Evolutionary conservation across 108 stramenopile species (phyloP).

Genomic region (Cyclotella kingstonii): DNA sequence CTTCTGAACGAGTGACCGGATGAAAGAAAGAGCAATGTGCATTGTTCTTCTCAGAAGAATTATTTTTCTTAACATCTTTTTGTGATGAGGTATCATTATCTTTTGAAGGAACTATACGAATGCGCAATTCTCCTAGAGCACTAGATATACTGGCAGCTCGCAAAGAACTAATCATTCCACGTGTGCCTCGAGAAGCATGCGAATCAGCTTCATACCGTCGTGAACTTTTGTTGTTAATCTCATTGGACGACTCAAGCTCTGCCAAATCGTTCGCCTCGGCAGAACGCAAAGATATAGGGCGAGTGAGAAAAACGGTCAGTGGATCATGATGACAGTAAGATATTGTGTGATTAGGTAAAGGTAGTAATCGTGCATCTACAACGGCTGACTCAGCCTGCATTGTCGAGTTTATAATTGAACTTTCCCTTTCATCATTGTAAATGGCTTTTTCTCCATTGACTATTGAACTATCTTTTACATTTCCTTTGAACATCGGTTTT

Average conservation of each 20-base stretch:
- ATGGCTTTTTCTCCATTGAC: constrained; percentile 1
- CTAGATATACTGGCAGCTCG: constrained; percentile 80
- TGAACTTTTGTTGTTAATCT: background rate
- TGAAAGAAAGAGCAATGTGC: constrained; percentile 1
- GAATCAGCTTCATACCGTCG: constrained; percentile 72
- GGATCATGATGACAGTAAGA: constrained; percentile 42
- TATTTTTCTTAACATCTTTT: background rate
- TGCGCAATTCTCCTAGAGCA: constrained; percentile 68
- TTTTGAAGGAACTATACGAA: constrained; percentile 33
- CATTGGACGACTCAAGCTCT: background rate
- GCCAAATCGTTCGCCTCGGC: constrained; percentile 22
- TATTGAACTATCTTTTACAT: no score
- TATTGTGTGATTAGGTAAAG: constrained; percentile 23
- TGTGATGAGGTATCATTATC: background rate
- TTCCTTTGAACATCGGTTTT: no score
- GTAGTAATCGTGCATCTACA: constrained; percentile 6
- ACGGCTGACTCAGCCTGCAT: background rate
- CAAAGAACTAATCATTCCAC: constrained; percentile 67
- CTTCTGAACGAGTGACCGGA: constrained; percentile 20
- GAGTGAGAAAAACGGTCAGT: constrained; percentile 24
- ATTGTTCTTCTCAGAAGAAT: background rate
- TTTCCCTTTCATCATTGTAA: background rate
- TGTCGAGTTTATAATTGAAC: background rate
- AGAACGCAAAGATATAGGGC: constrained; percentile 20
- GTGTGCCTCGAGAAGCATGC: constrained; percentile 65